A percentile compares a stretch with the other conserved stretches of the same genome.
Evolutionary conservation across 1,284 basidiomycete genomes (phyloP).

Genomic region (Ganoderma sinense): DNA sequence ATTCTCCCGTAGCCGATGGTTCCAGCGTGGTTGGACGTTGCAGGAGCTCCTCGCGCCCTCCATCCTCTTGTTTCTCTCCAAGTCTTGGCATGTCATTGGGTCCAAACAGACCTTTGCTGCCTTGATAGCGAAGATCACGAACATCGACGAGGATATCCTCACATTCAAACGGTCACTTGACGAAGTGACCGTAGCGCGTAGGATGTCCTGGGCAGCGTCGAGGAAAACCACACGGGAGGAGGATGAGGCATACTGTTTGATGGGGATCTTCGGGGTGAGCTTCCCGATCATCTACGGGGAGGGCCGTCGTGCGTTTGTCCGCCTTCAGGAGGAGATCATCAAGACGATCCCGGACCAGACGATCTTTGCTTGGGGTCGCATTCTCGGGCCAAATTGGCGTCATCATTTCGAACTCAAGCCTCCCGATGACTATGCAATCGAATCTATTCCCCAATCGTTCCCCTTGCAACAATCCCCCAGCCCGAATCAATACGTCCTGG

Average conservation of each 20-base stretch:
- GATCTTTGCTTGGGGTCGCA: conserved; percentile 13
- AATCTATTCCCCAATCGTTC: not conserved
- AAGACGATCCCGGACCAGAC: conserved; percentile 11
- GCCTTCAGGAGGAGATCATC: conserved; percentile 16
- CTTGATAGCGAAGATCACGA: not conserved
- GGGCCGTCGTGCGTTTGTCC: conserved; percentile 11
- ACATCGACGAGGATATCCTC: not conserved
- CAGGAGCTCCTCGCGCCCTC: conserved; percentile 11
- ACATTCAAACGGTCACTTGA: not conserved
- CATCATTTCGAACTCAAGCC: not conserved
- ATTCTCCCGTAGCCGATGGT: not conserved
- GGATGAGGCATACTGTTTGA: conserved; percentile 15
- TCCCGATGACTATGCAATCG: not conserved
- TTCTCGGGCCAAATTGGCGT: not conserved
- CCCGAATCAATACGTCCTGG: conserved; percentile 2
- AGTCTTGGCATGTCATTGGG: not conserved
- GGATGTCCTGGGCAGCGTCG: conserved; percentile 11
- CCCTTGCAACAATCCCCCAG: not conserved
- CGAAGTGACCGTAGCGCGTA: conserved; percentile 2
- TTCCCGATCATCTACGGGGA: conserved; percentile 14
- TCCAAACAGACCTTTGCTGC: conserved; percentile 1
- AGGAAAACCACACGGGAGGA: conserved; percentile 8
- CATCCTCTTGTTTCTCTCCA: conserved; percentile 8
- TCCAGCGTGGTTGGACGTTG: conserved; percentile 2
- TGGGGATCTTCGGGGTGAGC: conserved; percentile 16